Percentiles rank a stretch among this genome's conserved stretches.
phyloP scores from a whole-genome alignment of 2,329 filamentous ascomycete species.

The Tolypocladium nubicola region DNA sequence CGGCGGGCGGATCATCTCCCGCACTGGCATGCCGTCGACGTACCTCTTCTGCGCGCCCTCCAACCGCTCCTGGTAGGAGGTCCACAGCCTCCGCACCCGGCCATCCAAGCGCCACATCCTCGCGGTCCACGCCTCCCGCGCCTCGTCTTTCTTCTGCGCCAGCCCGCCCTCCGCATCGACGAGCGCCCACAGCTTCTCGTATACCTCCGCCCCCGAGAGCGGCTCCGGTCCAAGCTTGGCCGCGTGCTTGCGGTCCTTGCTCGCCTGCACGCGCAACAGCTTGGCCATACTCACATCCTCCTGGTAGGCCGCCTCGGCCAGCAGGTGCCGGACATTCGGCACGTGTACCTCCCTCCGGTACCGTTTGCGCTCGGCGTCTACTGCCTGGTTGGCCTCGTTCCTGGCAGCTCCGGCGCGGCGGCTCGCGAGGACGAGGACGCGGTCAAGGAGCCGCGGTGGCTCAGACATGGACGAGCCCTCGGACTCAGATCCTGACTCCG shows the following conservation, averaged over 20 bases:
- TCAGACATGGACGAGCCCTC: neutral
- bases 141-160: neutral
- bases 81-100: conserved; percentile 4
- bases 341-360: neutral
- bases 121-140: neutral
- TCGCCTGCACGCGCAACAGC: neutral
- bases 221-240: neutral
- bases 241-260: neutral
- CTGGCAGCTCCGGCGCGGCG: neutral
- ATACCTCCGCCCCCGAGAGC: neutral
- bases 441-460: neutral
- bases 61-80: conserved; percentile 2
- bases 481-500: neutral
- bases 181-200: neutral
- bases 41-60: conserved; percentile 10
- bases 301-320: neutral
- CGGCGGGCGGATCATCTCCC: conserved; percentile 7
- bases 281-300: neutral
- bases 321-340: neutral
- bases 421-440: neutral
- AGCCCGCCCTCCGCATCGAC: neutral
- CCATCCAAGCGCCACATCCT: neutral
- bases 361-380: neutral
- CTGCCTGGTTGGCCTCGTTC: neutral
- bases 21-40: conserved; percentile 16